phyloP scores from a whole-genome alignment of 129 eudicot species.

The Daucus carota region DNA sequence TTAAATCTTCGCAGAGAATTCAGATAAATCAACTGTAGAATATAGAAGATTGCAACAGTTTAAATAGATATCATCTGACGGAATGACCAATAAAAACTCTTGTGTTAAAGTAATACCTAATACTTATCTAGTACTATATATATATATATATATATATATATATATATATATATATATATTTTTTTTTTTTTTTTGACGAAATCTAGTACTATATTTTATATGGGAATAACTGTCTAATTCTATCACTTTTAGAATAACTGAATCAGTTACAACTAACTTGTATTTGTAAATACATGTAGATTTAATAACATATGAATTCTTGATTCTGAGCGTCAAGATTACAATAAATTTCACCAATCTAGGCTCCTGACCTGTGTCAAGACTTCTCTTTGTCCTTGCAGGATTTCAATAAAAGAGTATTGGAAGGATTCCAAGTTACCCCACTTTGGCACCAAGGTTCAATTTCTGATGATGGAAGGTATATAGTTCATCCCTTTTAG shows the following conservation, averaged over 20 bases:
- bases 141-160: too few relatives aligned
- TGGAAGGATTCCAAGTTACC: constrained; percentile 89
- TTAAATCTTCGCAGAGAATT: not conserved
- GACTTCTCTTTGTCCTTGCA: constrained; percentile 17
- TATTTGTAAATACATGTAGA: not conserved
- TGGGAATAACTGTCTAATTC: not conserved
- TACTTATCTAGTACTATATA: too few relatives aligned
- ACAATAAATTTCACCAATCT: not conserved
- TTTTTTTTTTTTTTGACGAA: too few relatives aligned
- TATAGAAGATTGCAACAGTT: too few relatives aligned
- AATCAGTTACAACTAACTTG: not conserved
- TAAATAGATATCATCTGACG: too few relatives aligned
- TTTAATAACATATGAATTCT: not conserved
- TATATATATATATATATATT: too few relatives aligned
- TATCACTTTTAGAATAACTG: not conserved
- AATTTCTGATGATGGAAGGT: constrained; percentile 93
- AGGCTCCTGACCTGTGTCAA: not conserved
- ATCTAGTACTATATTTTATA: not conserved
- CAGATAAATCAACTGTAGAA: too few relatives aligned
- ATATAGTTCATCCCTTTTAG: constrained; percentile 9
- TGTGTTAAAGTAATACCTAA: too few relatives aligned
- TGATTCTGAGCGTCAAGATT: not conserved
- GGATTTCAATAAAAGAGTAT: constrained; percentile 69
- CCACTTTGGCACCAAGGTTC: constrained; percentile 98
- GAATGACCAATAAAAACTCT: too few relatives aligned